phyloP scores from a whole-genome alignment of 1,139 yeast genomes.

The Blastobotrys illinoisensis region DNA sequence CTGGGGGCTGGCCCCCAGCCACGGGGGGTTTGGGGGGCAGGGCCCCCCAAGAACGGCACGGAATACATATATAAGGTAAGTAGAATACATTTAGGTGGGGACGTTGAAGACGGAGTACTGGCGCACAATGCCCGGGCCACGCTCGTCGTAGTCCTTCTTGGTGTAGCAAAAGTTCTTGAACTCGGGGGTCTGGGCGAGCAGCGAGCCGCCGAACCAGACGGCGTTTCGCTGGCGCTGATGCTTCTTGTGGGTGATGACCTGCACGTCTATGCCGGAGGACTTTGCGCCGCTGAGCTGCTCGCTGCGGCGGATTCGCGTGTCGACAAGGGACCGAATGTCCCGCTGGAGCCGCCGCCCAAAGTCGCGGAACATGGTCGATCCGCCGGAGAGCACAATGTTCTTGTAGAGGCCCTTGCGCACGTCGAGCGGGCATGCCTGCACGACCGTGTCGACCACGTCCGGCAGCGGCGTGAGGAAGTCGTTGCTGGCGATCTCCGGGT shows the following conservation, averaged over 20 bases:
- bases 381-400: constrained; percentile 83
- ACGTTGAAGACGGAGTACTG: constrained; percentile 91
- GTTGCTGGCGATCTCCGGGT: constrained; percentile 93
- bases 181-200: constrained; percentile 94
- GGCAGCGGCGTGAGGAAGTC: constrained; percentile 96
- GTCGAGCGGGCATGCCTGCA: constrained; percentile 94
- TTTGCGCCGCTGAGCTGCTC: constrained; percentile 71
- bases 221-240: constrained; percentile 81
- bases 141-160: constrained; percentile 94
- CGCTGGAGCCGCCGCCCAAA: constrained; percentile 96
- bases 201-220: constrained; percentile 98
- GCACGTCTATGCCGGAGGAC: constrained; percentile 94
- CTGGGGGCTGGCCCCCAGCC: background rate
- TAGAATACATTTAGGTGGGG: constrained; percentile 42
- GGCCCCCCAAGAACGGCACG: background rate
- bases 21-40: background rate
- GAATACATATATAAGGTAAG: background rate
- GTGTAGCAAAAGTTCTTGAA: constrained; percentile 96
- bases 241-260: constrained; percentile 85
- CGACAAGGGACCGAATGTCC: constrained; percentile 82
- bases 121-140: constrained; percentile 96
- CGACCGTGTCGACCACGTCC: constrained; percentile 87
- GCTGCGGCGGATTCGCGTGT: constrained; percentile 77
- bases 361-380: constrained; percentile 97
- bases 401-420: constrained; percentile 94